phyloP scores from a whole-genome alignment of 352 stramenopile genomes.

The Globisporangium alternatum region DNA sequence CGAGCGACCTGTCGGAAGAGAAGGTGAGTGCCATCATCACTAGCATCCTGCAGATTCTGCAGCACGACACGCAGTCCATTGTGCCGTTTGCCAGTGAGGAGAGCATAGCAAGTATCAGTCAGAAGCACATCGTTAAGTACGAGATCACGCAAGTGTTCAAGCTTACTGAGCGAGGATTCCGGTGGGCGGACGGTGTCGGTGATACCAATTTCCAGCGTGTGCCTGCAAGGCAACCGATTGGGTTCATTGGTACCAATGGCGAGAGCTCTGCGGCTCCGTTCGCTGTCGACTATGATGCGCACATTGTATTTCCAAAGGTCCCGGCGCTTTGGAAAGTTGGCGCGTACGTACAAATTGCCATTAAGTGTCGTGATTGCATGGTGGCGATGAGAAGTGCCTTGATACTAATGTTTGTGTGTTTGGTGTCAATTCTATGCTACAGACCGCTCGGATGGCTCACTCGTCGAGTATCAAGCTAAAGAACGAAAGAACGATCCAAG shows the following conservation, averaged over 20 bases:
- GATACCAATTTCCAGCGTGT: constrained; percentile 61
- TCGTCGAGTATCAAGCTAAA: constrained; percentile 15
- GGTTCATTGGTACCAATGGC: constrained; percentile 31
- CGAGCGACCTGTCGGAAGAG: constrained; percentile 41
- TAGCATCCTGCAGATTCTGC: constrained; percentile 48
- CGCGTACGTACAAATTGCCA: constrained; percentile 32
- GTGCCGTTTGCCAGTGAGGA: constrained; percentile 11
- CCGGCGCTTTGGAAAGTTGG: constrained; percentile 50
- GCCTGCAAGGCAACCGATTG: constrained; percentile 35
- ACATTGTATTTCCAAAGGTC: constrained; percentile 72
- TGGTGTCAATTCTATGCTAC: background rate
- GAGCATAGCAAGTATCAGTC: background rate
- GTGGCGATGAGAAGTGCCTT: background rate
- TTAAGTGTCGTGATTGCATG: background rate
- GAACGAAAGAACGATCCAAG: constrained; percentile 17
- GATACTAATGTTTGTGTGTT: background rate
- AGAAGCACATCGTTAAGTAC: constrained; percentile 16
- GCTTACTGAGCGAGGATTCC: constrained; percentile 50
- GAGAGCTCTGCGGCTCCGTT: constrained; percentile 26
- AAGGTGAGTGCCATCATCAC: constrained; percentile 44
- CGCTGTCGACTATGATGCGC: constrained; percentile 50
- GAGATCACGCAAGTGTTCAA: constrained; percentile 69
- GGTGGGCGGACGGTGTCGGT: constrained; percentile 52
- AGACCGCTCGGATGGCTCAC: constrained; percentile 60
- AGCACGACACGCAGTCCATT: constrained; percentile 36